phyloP scores from a whole-genome alignment of 1,284 basidiomycete genomes.

The Earliella scabrosa region DNA sequence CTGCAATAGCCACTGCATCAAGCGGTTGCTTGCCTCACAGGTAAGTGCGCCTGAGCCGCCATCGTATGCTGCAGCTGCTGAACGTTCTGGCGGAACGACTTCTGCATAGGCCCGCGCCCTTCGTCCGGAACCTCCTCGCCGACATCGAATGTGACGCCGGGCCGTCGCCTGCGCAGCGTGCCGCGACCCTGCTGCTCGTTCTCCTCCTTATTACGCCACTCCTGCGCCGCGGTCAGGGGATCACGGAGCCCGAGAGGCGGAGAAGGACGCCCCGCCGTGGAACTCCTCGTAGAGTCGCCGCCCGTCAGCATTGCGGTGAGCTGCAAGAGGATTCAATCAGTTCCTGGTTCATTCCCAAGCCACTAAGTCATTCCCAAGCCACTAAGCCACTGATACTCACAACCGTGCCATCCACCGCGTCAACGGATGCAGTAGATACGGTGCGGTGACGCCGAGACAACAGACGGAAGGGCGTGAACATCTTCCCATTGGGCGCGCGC shows the following conservation, averaged over 20 bases:
- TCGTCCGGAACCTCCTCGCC: slow-evolving; percentile 41
- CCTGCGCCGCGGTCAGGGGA: slow-evolving; percentile 60
- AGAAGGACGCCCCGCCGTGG: slow-evolving; percentile 53
- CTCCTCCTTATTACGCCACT: slow-evolving; percentile 65
- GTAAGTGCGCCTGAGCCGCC: slow-evolving; percentile 6
- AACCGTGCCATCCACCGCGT: slow-evolving; percentile 76
- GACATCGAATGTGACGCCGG: slow-evolving; percentile 73
- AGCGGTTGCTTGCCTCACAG: slow-evolving; percentile 7
- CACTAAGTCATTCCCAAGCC: no score
- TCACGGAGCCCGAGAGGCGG: slow-evolving; percentile 70
- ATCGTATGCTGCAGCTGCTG: slow-evolving; percentile 7
- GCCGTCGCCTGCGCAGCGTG: slow-evolving; percentile 54
- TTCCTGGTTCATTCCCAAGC: no score
- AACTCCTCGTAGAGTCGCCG: slow-evolving; percentile 67
- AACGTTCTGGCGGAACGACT: slow-evolving; percentile 16
- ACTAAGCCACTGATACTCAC: no score
- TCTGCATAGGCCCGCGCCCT: slow-evolving; percentile 18
- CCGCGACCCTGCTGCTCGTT: slow-evolving; percentile 43
- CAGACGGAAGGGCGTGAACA: slow-evolving; percentile 66
- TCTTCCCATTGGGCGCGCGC: slow-evolving; percentile 44
- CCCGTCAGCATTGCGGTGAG: slow-evolving; percentile 74
- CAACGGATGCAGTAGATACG: slow-evolving; percentile 73
- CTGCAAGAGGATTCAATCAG: no score
- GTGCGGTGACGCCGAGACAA: slow-evolving; percentile 64
- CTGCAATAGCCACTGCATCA: no score